Evolutionary conservation across 768 basidiomycete genomes (phyloP), one percentile per base, ranked within the genome.

Genomic region (Auricularia heimuer): DNA sequence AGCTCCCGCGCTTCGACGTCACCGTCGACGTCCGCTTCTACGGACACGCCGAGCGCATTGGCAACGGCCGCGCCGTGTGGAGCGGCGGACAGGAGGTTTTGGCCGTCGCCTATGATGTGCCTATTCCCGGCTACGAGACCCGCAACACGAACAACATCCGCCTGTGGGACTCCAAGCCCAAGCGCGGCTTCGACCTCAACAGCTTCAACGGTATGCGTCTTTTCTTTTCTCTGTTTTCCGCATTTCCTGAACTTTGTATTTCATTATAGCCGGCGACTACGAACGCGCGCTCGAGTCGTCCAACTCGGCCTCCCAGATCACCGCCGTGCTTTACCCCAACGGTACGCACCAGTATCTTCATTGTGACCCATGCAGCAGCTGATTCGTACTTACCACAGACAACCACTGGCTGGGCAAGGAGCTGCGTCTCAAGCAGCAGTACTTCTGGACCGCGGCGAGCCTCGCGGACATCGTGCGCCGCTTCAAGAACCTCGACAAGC

Each of bases 271-370:
- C 66, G 96, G 96, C 54, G 88, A 96, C 75, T 98, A 98, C 73
- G 93, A 94, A 71, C 85, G 80, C 56, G 92, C 94, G 2, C 89
- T 98, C 33, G 88, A 90, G 69, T 82, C 91, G 0, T 90, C 89
- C 39, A 94, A 94, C 75, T 88, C 88, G 68, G 97, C 97, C 11
- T 90, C 87, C 65, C 92, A 91, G 42, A 97, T 99, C 73, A 98
- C 95, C 3, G 86, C 91, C 8, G 96, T 98, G 6, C 80, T 98
- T 37, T 98, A 99, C 77, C 97, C 96, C 34, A 96, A 97, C 73
- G 96, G 39, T 42, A 42, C 12, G 39, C 39, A 4, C 98, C 73
- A 29, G 0, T 29, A 3, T 2, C 29, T 29, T 29, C 29, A 29
- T 29, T 29, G 29, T 29, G 29, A 3, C 1, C 29, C 29, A 29